A percentile compares a stretch with the other conserved stretches of the same genome.
These are phyloP conservation scores for Cucurbita argyrosperma DNA, from an alignment of 306 rosid species.

Conservation along the genomic window DNA sequence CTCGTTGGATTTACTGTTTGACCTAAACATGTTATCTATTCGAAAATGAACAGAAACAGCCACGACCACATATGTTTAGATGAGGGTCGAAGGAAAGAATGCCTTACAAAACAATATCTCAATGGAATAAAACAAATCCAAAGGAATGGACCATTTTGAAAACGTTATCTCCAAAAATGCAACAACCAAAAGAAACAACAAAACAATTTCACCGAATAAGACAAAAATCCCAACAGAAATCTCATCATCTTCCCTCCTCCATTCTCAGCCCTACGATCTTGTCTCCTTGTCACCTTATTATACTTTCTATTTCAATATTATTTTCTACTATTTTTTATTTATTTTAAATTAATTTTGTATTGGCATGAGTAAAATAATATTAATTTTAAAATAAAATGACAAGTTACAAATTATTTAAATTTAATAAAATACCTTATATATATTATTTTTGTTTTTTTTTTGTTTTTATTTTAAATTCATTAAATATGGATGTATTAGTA, in stretches of 20 bases:
- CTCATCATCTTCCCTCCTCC: not conserved
- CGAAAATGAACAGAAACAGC: not conserved
- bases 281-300: not conserved
- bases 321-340: too few species aligned
- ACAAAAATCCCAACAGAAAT: not conserved
- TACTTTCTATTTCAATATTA: too few species aligned
- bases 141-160: not conserved
- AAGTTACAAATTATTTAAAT: too few species aligned
- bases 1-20: too few species aligned
- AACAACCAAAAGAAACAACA: not conserved
- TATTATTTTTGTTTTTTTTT: too few species aligned
- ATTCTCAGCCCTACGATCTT: not conserved
- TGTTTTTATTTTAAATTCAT: too few species aligned
- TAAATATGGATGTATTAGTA: too few species aligned
- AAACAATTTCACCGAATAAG: not conserved
- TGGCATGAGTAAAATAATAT: too few species aligned
- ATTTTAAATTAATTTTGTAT: too few species aligned
- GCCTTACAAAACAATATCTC: not conserved
- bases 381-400: too few species aligned
- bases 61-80: not conserved
- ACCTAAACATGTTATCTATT: not conserved
- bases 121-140: not conserved
- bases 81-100: not conserved
- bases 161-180: not conserved
- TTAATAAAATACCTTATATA: too few species aligned